phyloP scores from a whole-genome alignment of 257 asterid species.

The Phtheirospermum japonicum region DNA sequence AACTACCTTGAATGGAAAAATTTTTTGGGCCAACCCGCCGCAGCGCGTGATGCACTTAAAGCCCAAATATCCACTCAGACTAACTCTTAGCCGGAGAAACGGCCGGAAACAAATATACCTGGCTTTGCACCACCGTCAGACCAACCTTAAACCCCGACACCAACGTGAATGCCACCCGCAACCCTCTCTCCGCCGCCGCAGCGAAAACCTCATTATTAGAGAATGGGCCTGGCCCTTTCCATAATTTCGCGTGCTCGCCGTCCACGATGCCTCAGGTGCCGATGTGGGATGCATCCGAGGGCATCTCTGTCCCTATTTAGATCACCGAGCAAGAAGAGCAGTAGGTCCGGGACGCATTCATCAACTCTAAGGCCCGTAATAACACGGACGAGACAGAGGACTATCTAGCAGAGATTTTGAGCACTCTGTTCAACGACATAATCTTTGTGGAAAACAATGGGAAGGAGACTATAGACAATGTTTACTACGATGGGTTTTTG shows the following conservation, averaged over 20 bases:
- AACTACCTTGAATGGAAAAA: too few species aligned
- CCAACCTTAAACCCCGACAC: too few species aligned
- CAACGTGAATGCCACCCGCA: too few species aligned
- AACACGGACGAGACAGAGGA: conserved; percentile 31
- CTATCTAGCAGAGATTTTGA: conserved; percentile 38
- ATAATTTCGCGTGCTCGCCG: conserved; percentile 33
- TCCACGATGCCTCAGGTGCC: conserved; percentile 42
- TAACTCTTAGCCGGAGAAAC: too few species aligned
- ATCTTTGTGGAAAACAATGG: conserved; percentile 38
- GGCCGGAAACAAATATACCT: too few species aligned
- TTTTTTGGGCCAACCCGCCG: too few species aligned
- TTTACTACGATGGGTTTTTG: conserved; percentile 50
- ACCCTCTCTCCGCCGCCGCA: too few species aligned
- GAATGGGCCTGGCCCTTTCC: conserved; percentile 38
- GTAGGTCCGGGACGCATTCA: conserved; percentile 22
- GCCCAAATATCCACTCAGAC: too few species aligned
- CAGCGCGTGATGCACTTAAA: too few species aligned
- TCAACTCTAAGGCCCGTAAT: conserved; percentile 8
- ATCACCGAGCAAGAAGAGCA: conserved; percentile 36
- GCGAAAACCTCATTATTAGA: too few species aligned
- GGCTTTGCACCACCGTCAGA: too few species aligned
- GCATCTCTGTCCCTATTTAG: conserved; percentile 32
- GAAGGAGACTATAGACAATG: conserved; percentile 39
- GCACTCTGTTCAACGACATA: conserved; percentile 45
- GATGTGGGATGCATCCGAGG: conserved; percentile 33